These are phyloP conservation scores for Fusarium buharicum DNA, from an alignment of 2,329 filamentous ascomycete species.

Conservation along the genomic window DNA sequence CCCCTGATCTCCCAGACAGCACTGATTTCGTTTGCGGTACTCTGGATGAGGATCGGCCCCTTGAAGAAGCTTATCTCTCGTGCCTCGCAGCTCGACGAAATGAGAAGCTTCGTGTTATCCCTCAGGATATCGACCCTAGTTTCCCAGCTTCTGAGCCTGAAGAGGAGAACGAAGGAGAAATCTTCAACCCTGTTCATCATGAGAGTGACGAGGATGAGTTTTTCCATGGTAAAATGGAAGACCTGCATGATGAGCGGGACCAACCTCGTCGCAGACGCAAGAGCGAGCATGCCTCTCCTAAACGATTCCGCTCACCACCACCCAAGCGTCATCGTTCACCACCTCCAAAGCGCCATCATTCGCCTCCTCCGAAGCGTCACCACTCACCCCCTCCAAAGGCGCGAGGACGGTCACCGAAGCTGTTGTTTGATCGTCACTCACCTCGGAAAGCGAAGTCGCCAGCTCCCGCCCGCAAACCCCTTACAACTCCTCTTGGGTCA, in stretches of 20 bases:
- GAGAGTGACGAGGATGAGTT: slow-evolving; percentile 76
- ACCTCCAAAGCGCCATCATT: slow-evolving; percentile 6
- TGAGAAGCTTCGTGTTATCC: slow-evolving; percentile 82
- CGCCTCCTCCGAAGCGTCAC: slow-evolving; percentile 42
- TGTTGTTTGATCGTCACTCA: slow-evolving; percentile 74
- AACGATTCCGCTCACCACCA: slow-evolving; percentile 58
- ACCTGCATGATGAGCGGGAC: slow-evolving; percentile 68
- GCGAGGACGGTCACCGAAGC: slow-evolving; percentile 62
- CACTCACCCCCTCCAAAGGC: slow-evolving; percentile 57
- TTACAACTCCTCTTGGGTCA: slow-evolving; percentile 52
- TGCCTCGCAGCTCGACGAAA: slow-evolving; percentile 83
- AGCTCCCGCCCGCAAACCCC: slow-evolving; percentile 69
- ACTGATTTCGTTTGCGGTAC: slow-evolving; percentile 99
- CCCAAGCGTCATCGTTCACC: slow-evolving; percentile 52
- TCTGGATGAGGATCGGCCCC: slow-evolving; percentile 89
- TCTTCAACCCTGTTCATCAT: slow-evolving; percentile 64
- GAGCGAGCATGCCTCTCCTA: slow-evolving; percentile 59
- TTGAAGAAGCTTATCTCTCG: slow-evolving; percentile 94
- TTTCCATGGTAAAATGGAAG: slow-evolving; percentile 78
- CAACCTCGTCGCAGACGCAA: slow-evolving; percentile 60
- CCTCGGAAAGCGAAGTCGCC: slow-evolving; percentile 77
- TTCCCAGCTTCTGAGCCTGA: slow-evolving; percentile 96
- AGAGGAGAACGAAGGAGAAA: slow-evolving; percentile 80
- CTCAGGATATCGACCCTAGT: slow-evolving; percentile 98
- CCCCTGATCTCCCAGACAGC: slow-evolving; percentile 91